Evolutionary conservation across 768 basidiomycete genomes (phyloP), one percentile per base, ranked within the genome.

Genomic region (Russula dissimulans): DNA sequence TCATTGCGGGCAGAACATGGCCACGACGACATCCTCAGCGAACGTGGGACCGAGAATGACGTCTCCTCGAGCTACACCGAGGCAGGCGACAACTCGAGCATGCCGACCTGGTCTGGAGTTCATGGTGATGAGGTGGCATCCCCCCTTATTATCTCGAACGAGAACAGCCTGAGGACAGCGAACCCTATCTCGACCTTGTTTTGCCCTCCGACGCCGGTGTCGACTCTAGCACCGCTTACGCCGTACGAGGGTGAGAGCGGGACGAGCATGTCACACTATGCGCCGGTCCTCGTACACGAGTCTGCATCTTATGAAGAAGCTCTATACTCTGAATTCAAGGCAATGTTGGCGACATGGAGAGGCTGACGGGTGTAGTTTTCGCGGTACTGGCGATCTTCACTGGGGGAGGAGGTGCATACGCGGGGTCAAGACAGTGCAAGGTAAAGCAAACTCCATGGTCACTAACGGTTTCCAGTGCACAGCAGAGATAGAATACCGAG

Each of bases 301-400:
- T 55, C 59, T 1, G 12, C 5, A 15, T 60, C 59, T 31, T 59
- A 52, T 11, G 59, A 60, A 36, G 47, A 48, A 0, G 53, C 29
- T 8, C 53, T 60, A n/a, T 55, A 26, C 47, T n/a, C 32, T 3
- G 53, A 60, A 17, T 60, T 60, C 59, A 60, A 36, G 22, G 41
- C 39, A 6, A 49, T 60, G 11, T 6, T 41, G 7, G 41, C 39
- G 14, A 45, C 18, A 17, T 36, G 39, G 22, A 26, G 22, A 26
- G 22, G 22, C 22, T 26, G 22, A 26, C 22, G 22, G 22, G 22
- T 26, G 22, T 26, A 26, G 22, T 26, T 26, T 26, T 26, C 22
- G 22, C 22, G 22, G 22, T 26, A 2, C 22, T 26, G 22, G 22
- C 22, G 22, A 26, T 26, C 22, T 26, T 26, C 22, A 26, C 22